Conservation (phyloP, 179 eudicot genomes). For the Dionaea muscipula region DNA sequence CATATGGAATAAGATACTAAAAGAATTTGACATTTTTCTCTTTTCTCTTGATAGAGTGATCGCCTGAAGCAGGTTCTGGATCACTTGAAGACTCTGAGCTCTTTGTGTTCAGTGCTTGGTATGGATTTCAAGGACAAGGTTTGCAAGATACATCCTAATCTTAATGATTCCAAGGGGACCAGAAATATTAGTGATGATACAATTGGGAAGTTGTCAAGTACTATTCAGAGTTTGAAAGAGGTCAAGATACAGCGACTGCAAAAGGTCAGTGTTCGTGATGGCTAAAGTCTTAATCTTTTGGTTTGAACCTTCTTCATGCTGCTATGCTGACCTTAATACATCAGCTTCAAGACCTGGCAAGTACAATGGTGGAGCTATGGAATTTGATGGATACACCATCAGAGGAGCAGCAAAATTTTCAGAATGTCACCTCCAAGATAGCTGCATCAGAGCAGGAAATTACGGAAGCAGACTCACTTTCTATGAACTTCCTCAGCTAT, state of each 20-base stretch:
- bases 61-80: conserved; percentile 51
- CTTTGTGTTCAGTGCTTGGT: conserved; percentile 62
- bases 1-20: not conserved
- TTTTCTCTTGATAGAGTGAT: conserved; percentile 34
- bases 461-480: conserved; percentile 45
- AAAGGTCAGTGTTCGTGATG: conserved; percentile 26
- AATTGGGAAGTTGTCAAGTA: conserved; percentile 31
- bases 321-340: not conserved
- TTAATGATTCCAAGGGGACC: conserved; percentile 37
- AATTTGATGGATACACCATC: conserved; percentile 64
- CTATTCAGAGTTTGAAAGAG: conserved; percentile 31
- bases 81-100: conserved; percentile 32
- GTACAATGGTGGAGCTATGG: conserved; percentile 69
- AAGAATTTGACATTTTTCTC: not conserved
- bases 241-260: conserved; percentile 42
- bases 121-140: conserved; percentile 43
- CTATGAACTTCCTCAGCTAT: conserved; percentile 31
- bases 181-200: conserved; percentile 33
- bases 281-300: not conserved
- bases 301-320: not conserved
- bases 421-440: conserved; percentile 49
- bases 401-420: conserved; percentile 52
- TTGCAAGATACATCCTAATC: conserved; percentile 36
- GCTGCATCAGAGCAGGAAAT: conserved; percentile 59
- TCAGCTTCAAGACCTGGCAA: conserved; percentile 74